phyloP scores from a whole-genome alignment of 805 yeast genomes.

The Starmerella vitae region DNA sequence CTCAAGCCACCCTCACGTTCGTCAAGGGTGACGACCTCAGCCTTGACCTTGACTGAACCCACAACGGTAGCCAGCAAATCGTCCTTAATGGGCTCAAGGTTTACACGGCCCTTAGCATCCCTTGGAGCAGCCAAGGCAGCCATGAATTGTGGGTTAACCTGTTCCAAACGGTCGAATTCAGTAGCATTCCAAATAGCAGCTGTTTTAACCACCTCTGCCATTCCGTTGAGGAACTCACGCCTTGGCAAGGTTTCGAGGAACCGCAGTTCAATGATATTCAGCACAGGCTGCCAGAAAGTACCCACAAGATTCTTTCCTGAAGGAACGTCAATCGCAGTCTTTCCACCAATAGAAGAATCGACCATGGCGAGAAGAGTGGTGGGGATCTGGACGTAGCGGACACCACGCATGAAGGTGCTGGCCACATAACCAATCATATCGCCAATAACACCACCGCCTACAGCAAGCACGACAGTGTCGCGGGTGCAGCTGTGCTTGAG shows the following conservation, averaged over 20 bases:
- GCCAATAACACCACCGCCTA: conserved; percentile 98
- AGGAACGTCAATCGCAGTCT: conserved; percentile 96
- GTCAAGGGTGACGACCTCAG: conserved; percentile 83
- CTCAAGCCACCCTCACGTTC: conserved; percentile 92
- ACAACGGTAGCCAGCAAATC: conserved; percentile 66
- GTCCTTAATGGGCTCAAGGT: conserved; percentile 54
- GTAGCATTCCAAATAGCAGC: conserved; percentile 94
- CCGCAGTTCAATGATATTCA: conserved; percentile 74
- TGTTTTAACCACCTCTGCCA: conserved; percentile 96
- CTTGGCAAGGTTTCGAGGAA: conserved; percentile 81
- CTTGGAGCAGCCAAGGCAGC: conserved; percentile 42
- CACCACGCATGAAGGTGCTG: conserved; percentile 98
- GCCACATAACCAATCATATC: conserved; percentile 99
- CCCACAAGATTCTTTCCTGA: conserved; percentile 91
- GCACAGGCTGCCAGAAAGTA: conserved; percentile 92
- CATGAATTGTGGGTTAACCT: conserved; percentile 55
- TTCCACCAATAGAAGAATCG: conserved; percentile 95
- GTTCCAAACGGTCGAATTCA: conserved; percentile 77
- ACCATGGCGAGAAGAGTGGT: conserved; percentile 94
- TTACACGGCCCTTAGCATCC: conserved; percentile 37
- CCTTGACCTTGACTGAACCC: conserved; percentile 81
- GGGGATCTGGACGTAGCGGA: conserved; percentile 84
- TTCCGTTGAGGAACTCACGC: conserved; percentile 92
- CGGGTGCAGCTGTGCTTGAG: conserved; percentile 79
- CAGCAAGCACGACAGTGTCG: conserved; percentile 85